Evolutionary conservation across 495 filamentous ascomycete species (phyloP).

Genomic region (Talaromyces wortmannii): DNA sequence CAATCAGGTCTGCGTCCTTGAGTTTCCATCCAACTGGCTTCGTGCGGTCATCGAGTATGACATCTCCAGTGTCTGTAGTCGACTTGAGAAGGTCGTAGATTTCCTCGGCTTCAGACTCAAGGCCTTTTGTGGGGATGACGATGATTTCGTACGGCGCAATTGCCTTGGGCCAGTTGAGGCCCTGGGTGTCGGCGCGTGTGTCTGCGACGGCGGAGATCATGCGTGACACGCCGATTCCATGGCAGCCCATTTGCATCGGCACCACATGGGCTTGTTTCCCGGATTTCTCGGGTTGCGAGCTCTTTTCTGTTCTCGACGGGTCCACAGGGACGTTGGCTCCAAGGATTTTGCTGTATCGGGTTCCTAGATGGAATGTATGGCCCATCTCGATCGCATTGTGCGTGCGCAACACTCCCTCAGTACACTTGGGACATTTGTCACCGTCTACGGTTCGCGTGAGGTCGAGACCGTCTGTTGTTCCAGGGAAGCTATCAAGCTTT

Average conservation of each 20-base stretch:
- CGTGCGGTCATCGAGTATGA: conserved; percentile 70
- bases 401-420: conserved; percentile 52
- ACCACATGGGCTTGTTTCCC: conserved; percentile 24
- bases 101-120: conserved; percentile 41
- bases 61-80: conserved; percentile 31
- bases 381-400: conserved; percentile 80
- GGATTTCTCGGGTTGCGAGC: conserved; percentile 6
- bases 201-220: conserved; percentile 84
- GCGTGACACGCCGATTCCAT: conserved; percentile 90
- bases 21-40: conserved; percentile 74
- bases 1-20: conserved; percentile 80
- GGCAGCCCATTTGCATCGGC: conserved; percentile 87
- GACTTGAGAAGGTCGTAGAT: conserved; percentile 52
- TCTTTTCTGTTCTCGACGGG: conserved; percentile 14
- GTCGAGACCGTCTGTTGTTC: conserved; percentile 34
- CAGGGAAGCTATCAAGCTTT: conserved; percentile 35
- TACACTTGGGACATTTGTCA: conserved; percentile 68
- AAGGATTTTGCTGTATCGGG: conserved; percentile 74
- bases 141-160: conserved; percentile 83
- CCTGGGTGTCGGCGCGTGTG: conserved; percentile 59
- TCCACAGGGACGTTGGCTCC: conserved; percentile 49
- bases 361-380: conserved; percentile 92
- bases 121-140: conserved; percentile 50
- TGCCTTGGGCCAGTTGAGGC: conserved; percentile 81
- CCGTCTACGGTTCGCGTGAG: conserved; percentile 58